A percentile compares a stretch with the other conserved stretches of the same genome.
Evolutionary conservation across 2,329 filamentous ascomycete genomes (phyloP).

Genomic region (Tolypocladium amazonense): DNA sequence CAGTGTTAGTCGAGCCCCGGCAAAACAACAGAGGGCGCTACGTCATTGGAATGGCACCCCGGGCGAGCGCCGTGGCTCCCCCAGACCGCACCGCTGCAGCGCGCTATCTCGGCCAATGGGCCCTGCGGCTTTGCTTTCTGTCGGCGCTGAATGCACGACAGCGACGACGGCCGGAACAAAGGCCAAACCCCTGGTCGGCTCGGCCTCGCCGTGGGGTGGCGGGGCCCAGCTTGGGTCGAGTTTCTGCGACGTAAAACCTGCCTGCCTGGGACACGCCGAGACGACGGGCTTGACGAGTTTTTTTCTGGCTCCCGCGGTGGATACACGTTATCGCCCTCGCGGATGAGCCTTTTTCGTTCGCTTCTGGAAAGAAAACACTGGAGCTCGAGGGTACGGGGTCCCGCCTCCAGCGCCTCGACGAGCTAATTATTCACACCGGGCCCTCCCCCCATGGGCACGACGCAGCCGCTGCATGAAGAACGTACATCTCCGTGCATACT

Average conservation of each 20-base stretch:
- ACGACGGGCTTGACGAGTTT: constrained; percentile 3
- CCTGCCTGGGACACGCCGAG: not conserved
- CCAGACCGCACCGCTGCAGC: not conserved
- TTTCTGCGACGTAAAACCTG: not conserved
- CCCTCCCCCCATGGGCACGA: not conserved
- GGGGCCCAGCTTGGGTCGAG: not conserved
- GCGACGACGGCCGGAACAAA: not conserved
- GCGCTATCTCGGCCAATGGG: not conserved
- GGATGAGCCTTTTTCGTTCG: constrained; percentile 4
- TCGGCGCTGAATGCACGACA: not conserved
- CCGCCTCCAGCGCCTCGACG: not conserved
- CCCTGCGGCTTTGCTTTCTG: not conserved
- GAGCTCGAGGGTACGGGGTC: not conserved
- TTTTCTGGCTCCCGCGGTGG: constrained; percentile 5
- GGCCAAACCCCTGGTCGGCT: not conserved
- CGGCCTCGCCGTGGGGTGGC: not conserved
- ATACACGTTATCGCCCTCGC: not conserved
- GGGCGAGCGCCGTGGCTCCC: not conserved
- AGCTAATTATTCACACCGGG: not conserved
- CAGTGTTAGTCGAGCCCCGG: not conserved
- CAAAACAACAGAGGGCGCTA: not conserved
- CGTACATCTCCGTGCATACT: not conserved
- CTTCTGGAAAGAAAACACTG: not conserved
- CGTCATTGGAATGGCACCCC: not conserved
- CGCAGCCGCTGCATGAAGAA: not conserved